Evolutionary conservation across 148 eudicot genomes (phyloP).

Genomic region (Rhododendron molle): DNA sequence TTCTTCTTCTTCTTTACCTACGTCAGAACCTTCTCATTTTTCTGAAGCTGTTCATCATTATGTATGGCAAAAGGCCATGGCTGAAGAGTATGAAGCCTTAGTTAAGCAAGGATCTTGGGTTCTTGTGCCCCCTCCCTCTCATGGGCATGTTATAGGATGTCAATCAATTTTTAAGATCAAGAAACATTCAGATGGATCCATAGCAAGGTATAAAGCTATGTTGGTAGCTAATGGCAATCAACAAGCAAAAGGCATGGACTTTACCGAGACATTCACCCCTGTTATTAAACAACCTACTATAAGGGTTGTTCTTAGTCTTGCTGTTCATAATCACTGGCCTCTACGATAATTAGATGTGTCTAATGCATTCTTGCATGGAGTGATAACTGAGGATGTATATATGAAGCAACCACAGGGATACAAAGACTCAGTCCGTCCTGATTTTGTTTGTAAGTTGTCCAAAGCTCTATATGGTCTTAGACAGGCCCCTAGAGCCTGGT

Average conservation of each 20-base stretch:
- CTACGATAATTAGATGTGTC: neutral
- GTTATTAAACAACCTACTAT: neutral
- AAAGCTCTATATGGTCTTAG: neutral
- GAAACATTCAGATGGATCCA: neutral
- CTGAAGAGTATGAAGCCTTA: too few relatives aligned
- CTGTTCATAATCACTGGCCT: neutral
- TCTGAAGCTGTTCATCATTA: too few relatives aligned
- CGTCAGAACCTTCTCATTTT: too few relatives aligned
- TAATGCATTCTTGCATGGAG: too few relatives aligned
- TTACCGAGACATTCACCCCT: neutral
- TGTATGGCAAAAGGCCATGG: too few relatives aligned
- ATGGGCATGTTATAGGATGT: neutral
- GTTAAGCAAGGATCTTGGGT: too few relatives aligned
- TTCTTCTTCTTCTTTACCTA: too few relatives aligned
- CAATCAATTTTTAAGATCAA: too few relatives aligned
- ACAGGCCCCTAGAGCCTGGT: neutral
- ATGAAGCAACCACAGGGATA: neutral
- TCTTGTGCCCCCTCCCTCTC: too few relatives aligned
- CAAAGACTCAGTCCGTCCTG: neutral
- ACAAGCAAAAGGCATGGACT: neutral
- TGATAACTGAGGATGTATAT: too few relatives aligned
- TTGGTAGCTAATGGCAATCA: neutral
- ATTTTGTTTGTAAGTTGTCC: neutral
- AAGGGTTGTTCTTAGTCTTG: neutral
- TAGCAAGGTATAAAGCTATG: neutral